Percentiles rank a stretch among this genome's conserved stretches.
phyloP scores from a whole-genome alignment of 2,329 filamentous ascomycete species.

The Dryadomyces quercivorus region DNA sequence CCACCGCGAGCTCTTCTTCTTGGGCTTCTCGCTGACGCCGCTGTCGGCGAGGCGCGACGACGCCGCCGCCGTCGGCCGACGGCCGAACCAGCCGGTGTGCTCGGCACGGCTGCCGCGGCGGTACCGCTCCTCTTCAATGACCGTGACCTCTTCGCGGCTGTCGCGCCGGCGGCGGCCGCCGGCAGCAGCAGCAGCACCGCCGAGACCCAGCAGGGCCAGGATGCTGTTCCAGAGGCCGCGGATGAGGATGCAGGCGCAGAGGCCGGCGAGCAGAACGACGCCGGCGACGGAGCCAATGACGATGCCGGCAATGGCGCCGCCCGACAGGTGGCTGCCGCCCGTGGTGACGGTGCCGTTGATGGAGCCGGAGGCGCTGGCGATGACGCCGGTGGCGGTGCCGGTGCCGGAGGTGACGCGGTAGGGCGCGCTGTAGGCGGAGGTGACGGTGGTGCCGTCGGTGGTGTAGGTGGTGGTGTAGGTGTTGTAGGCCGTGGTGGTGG shows the following conservation, averaged over 20 bases:
- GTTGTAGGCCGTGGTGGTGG: conserved; percentile 21
- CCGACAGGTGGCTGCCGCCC: conserved; percentile 38
- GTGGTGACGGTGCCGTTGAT: conserved; percentile 24
- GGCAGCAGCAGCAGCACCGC: conserved; percentile 23
- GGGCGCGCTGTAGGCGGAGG: conserved; percentile 41
- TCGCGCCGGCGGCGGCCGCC: conserved; percentile 35
- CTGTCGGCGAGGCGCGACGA: conserved; percentile 24
- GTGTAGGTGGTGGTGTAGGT: conserved; percentile 20
- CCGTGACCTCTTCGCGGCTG: conserved; percentile 28
- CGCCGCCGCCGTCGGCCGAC: conserved; percentile 17
- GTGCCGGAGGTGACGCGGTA: conserved; percentile 40
- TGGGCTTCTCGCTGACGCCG: conserved; percentile 33
- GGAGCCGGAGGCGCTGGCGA: conserved; percentile 31
- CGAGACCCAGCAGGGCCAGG: conserved; percentile 48
- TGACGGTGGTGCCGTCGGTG: conserved; percentile 31
- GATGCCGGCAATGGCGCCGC: conserved; percentile 68
- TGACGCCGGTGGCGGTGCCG: conserved; percentile 39
- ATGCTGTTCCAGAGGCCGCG: conserved; percentile 48
- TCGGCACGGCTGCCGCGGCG: conserved; percentile 38
- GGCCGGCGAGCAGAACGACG: conserved; percentile 50
- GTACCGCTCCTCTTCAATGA: conserved; percentile 45
- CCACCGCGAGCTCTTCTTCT: conserved; percentile 36
- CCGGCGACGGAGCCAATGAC: conserved; percentile 63
- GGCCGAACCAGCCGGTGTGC: conserved; percentile 45
- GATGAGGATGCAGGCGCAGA: conserved; percentile 65